Evolutionary conservation across 108 stramenopile species (phyloP).

Genomic region (Pinguiococcus pyrenoidosus): DNA sequence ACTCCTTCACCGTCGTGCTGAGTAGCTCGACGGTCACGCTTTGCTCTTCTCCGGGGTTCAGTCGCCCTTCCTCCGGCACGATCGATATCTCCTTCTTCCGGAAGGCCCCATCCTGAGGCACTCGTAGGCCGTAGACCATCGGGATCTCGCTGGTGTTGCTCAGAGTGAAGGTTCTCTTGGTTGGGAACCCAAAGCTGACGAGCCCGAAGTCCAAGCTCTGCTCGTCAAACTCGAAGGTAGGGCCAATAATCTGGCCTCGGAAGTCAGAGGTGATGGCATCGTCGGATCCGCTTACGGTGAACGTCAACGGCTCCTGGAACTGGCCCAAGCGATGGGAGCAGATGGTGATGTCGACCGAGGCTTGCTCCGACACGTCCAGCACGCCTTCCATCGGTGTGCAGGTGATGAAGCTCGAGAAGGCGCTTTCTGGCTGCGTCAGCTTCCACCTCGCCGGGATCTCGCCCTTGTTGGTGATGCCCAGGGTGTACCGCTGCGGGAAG

Average conservation of each 20-base stretch:
- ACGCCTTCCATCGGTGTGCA: constrained; percentile 1
- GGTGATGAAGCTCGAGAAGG: no score
- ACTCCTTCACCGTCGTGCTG: constrained; percentile 30
- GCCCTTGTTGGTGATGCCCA: constrained; percentile 40
- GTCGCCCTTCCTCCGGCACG: constrained; percentile 16
- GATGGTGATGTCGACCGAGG: constrained; percentile 22
- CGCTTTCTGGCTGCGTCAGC: no score
- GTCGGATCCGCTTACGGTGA: constrained; percentile 36
- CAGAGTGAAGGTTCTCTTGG: constrained; percentile 15
- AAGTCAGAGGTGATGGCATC: constrained; percentile 34
- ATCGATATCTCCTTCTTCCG: constrained; percentile 34
- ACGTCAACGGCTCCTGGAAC: constrained; percentile 37
- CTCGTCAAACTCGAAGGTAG: constrained; percentile 44
- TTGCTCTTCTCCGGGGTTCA: constrained; percentile 21
- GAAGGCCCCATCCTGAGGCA: constrained; percentile 38
- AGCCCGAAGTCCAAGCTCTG: constrained; percentile 38
- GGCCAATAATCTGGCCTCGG: constrained; percentile 36
- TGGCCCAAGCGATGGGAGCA: constrained; percentile 36
- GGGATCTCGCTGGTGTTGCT: constrained; percentile 43
- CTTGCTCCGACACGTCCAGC: constrained; percentile 5
- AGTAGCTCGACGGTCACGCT: constrained; percentile 28
- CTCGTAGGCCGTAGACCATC: constrained; percentile 34
- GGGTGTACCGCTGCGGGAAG: constrained; percentile 22
- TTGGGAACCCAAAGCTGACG: constrained; percentile 34
- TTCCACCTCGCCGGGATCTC: constrained; percentile 39